Evolutionary conservation across 2,329 filamentous ascomycete genomes (phyloP).

Genomic region (Mycogone perniciosa): DNA sequence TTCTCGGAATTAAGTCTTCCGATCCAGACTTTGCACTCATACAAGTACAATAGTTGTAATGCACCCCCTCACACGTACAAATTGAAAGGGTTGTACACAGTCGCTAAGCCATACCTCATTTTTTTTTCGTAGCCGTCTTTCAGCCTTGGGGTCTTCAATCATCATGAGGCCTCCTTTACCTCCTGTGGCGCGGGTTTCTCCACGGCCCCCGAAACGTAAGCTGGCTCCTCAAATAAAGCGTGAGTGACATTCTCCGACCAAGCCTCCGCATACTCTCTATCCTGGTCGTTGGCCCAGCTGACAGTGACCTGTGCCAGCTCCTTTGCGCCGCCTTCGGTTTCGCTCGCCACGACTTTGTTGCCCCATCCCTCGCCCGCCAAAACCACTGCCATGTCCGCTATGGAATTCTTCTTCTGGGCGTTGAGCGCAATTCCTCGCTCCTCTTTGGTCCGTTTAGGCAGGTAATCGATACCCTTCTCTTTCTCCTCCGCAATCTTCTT

Average conservation of each 20-base stretch:
- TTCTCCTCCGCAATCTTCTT: slow-evolving; percentile 26
- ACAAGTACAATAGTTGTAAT: slow-evolving; percentile 3
- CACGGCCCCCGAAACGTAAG: slow-evolving; percentile 7
- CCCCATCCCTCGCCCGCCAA: slow-evolving; percentile 46
- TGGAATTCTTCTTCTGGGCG: slow-evolving; percentile 54
- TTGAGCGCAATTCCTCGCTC: slow-evolving; percentile 49
- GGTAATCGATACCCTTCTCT: slow-evolving; percentile 27
- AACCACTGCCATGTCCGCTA: slow-evolving; percentile 58
- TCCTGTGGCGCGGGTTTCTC: neutral
- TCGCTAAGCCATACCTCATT: neutral
- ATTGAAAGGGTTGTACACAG: neutral
- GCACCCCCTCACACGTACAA: neutral
- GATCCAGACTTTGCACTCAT: slow-evolving; percentile 2
- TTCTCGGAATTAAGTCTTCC: slow-evolving; percentile 1
- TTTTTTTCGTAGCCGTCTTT: neutral
- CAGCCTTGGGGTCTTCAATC: neutral
- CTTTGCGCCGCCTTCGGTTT: slow-evolving; percentile 16
- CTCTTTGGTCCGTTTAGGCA: slow-evolving; percentile 28
- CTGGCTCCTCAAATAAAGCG: slow-evolving; percentile 29
- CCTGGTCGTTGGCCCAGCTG: slow-evolving; percentile 45
- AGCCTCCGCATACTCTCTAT: slow-evolving; percentile 38
- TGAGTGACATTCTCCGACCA: slow-evolving; percentile 53
- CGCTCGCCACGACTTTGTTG: slow-evolving; percentile 36
- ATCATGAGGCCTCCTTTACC: neutral
- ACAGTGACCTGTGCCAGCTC: slow-evolving; percentile 38